Evolutionary conservation across 2,329 filamentous ascomycete species (phyloP), one percentile per base, ranked within the genome.

Genomic region (Diaporthe humulicola): DNA sequence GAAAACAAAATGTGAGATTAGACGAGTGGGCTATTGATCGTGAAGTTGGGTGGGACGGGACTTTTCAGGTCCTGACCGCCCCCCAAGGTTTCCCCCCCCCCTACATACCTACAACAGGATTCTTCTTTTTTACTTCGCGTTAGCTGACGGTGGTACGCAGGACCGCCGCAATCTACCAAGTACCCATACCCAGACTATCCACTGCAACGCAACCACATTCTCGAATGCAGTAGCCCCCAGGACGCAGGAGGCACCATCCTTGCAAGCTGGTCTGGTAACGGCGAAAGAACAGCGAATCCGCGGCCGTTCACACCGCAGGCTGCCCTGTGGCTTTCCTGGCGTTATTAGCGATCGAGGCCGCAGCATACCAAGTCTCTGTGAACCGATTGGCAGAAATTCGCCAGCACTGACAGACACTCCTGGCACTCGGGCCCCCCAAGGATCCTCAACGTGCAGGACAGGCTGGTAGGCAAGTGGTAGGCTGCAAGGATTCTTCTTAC

Each of bases 1-100:
- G 64, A 52, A 69, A 69, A 40, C 48, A 54, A 33, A 40, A 54
- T 12, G 64, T 28, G 64, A 69, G 48, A 69, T 69, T 54, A 69
- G 48, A 36, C 64, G 64, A 54, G 64, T 54, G 64, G 48, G 48
- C 33, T 69, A 52, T 30, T 64, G 48, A 69, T 54, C 48, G 48
- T 69, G 64, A 69, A 69, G 64, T 54, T 54, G 64, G 64, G 64
- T 54, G 64, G 48, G 64, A 69, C n/a, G 48, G 64, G 33, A 69
- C 45, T 69, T 69, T 69, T 69, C 64, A 69, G 64, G 64, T 69
- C 64, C 25, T 69, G 64, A 69, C 64, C 64, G 64, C 64, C 64
- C 48, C 42, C 61, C 42, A 28, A 64, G 6, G 38, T 28, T 25
- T 15, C 14, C 15, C 58, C 22, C 60, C 40, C 57, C 58, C 40